Base-by-base conservation (phyloP, 805 yeast species). In the Cyberlindnera saturnus region DNA sequence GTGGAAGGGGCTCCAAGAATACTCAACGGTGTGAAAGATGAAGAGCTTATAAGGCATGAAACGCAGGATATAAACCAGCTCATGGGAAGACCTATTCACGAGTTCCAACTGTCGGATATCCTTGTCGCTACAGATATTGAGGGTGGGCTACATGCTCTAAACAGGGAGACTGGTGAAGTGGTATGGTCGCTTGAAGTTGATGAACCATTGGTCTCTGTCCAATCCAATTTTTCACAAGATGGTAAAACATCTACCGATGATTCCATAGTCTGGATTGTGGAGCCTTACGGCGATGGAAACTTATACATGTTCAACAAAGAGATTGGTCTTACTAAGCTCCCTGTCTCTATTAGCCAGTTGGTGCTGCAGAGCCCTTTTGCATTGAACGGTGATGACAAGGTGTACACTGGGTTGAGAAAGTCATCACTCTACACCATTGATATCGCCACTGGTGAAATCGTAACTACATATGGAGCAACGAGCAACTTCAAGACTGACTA, bases 291-390 rank as follows among this genome's bases (percentile, higher is more conserved):
- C 5, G 96, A 86, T 45, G 99, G 99, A 1, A 69, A 82, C 0
- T 68, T 93, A 4, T 90, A 82, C 61, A 87, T 81, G 58, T 91
- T 91, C 63, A 81, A 86, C 14, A 79, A 81, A 15, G 77, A 76
- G 30, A 60, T 62, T 33, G 98, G 98, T 0, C 63, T 93, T 19
- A 87, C 85, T 56, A 83, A 78, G 57, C 70, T 93, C 4, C 96
- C 97, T 0, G 75, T 91, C 0, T 74, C 88, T 6, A 85, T 93
- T 20, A 77, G 79, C 49, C 83, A 84, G 47, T 69, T 93, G 43
- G 87, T 93, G 0, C 60, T 78, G 47, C 83, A 86, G 50, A 84
- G 96, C 1, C 99, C 99, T 0, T 86, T 91, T 61, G 82, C 93
- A 3, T 63, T 87, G 19, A 66, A 64, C 41, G 77, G 72, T 40